phyloP scores from a whole-genome alignment of 2,329 filamentous ascomycete genomes.

The Colletotrichum musicola region DNA sequence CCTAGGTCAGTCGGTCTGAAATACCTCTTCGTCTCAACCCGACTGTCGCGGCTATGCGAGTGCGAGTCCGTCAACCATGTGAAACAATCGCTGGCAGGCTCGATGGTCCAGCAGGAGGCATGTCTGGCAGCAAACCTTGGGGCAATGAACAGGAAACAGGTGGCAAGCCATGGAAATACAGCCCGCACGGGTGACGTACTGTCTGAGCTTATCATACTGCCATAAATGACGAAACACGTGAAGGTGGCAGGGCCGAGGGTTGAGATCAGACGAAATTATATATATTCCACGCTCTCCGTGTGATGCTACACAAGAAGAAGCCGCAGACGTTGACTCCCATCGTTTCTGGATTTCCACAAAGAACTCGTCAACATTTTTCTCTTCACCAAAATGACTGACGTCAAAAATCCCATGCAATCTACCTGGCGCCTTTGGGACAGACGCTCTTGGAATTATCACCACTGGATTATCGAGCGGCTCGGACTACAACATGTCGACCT shows the following conservation, averaged over 20 bases:
- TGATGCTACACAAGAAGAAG: too few species aligned
- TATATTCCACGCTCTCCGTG: neutral
- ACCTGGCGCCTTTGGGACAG: slow-evolving; percentile 50
- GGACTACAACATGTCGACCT: slow-evolving; percentile 45
- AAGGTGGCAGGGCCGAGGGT: slow-evolving; percentile 28
- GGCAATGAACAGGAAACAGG: neutral
- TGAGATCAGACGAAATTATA: slow-evolving; percentile 25
- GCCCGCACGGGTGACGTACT: slow-evolving; percentile 3
- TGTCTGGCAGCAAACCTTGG: neutral
- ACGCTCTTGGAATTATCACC: slow-evolving; percentile 47
- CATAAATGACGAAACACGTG: slow-evolving; percentile 15
- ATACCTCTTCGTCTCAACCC: neutral
- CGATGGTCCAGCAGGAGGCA: too few species aligned
- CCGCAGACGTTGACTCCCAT: too few species aligned
- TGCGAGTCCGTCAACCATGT: slow-evolving; percentile 11
- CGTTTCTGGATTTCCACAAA: too few species aligned
- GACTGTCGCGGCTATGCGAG: slow-evolving; percentile 20
- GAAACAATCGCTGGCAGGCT: slow-evolving; percentile 10
- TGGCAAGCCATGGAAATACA: neutral
- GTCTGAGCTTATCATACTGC: slow-evolving; percentile 13
- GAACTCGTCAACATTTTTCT: neutral
- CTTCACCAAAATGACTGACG: slow-evolving; percentile 2
- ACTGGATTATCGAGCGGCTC: slow-evolving; percentile 50
- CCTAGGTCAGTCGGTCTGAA: neutral
- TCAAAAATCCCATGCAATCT: slow-evolving; percentile 55